Base-by-base conservation (phyloP, 2,329 filamentous ascomycete genomes). In the Plenodomus biglobosus region DNA sequence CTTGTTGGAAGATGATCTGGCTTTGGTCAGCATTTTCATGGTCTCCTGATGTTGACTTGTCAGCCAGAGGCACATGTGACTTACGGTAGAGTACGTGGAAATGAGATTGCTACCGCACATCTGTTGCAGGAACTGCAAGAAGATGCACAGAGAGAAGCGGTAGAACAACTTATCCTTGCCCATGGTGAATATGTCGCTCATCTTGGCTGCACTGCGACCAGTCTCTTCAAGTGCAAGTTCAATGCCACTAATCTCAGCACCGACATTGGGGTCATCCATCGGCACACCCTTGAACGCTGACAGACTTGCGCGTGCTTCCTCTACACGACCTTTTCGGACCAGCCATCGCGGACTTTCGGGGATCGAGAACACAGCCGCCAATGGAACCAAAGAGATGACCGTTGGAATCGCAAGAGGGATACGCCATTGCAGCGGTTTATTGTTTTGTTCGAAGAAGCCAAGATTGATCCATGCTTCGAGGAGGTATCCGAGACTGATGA, bases 321-420 rank as follows among this genome's bases (percentile, higher is more conserved):
- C 80, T 24, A 85, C 77, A 0, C 85, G 80, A 0, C 83, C 85
- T 8, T 80, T 82, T 56, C 87, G 87, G 54, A 83, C 80, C 0
- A 90, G 76, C 80, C 83, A 87, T 1, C 85, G 76, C 0, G 85
- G 86, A 0, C 83, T 86, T 55, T 90, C 87, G 0, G 86, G 87
- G 63, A 89, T 85, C 68, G 84, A 81, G 81, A 83, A 87, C 20
- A 87, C 79, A 2, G 76, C 65, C 0, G 58, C 62, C 42, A 87
- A 74, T 0, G 87, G 75, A 0, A 82, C 41, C 3, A 87, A 53
- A 0, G 70, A 72, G 44, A 73, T 64, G 0, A 88, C 75, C 2
- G 84, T 83, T 1, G 86, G 69, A 35, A 88, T 87, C 0, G 83
- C 85, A 45, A 88, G 80, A 0, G 85, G 85, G 55, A 89, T 86